Percentiles rank a stretch among this genome's conserved stretches.
These are phyloP conservation scores for Ustulina deusta DNA, from an alignment of 2,329 filamentous ascomycete species.

Conservation along the genomic window DNA sequence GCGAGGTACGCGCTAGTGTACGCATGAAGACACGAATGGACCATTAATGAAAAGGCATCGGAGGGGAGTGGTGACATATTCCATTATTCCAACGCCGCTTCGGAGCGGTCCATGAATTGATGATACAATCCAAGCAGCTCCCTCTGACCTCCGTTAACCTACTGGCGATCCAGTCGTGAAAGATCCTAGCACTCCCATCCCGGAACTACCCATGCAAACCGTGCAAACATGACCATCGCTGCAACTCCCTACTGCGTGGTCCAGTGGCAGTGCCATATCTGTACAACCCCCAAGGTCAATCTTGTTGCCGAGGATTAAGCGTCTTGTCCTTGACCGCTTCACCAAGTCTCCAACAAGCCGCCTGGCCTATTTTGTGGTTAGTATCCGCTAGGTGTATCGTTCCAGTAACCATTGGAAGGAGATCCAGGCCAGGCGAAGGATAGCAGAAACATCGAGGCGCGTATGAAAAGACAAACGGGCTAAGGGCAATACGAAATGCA, in stretches of 20 bases:
- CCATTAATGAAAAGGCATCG: background rate
- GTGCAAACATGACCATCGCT: background rate
- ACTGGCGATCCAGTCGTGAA: background rate
- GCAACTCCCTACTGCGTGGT: background rate
- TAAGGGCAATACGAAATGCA: slow-evolving; percentile 24
- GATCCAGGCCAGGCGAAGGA: slow-evolving; percentile 13
- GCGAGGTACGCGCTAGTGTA: background rate
- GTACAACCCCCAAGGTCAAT: background rate
- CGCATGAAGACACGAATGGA: background rate
- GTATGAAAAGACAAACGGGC: background rate
- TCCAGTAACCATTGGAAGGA: slow-evolving; percentile 14
- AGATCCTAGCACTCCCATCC: background rate
- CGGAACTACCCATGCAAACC: background rate
- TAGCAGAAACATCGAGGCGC: background rate
- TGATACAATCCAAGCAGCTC: slow-evolving; percentile 6
- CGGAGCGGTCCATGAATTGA: background rate
- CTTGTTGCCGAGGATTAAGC: background rate
- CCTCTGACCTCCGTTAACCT: background rate
- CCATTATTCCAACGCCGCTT: slow-evolving; percentile 1
- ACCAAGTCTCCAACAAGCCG: slow-evolving; percentile 11
- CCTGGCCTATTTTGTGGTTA: slow-evolving; percentile 20
- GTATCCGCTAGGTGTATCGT: slow-evolving; percentile 20
- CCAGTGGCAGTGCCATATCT: background rate
- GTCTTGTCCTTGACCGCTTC: background rate
- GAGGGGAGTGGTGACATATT: background rate